Evolutionary conservation across 345 rosid genomes (phyloP), one percentile per base, ranked within the genome.

Genomic region (Syzygium jambos): DNA sequence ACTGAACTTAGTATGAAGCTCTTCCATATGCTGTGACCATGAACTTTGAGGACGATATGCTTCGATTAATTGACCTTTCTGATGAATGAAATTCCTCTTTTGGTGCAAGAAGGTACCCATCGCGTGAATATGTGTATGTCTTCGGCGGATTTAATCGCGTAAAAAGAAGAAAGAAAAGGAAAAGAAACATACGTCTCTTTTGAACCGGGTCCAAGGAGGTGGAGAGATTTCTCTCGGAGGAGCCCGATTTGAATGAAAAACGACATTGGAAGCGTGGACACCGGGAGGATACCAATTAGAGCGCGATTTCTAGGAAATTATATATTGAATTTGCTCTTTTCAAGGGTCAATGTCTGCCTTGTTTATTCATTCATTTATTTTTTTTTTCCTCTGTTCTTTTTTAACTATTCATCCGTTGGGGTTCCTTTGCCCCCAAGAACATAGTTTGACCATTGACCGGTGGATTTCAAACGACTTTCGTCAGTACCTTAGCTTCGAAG

Each of bases 341-440:
- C 23, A 1, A 68, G 22, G 78, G 78, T 65, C 78, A 7, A 65
- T 65, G 23, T 68, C 80, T 34, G 23, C 49, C 78, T 17, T 19
- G 49, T 2, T 19, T 17, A 2, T 34, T 65, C 9, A 8, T 3
- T 30, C 34, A 0, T 0, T 1, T 15, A 7, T 17, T 9, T 14
- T 14, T 2, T n/a, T 6, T 3, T 0, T n/a, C 38, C 19, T n/a
- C 19, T 61, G n/a, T 12, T 61, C 9, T 13, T 29, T 61, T 61
- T 61, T n/a, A 52, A 61, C 25, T 68, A 30, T 9, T 17, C 9
- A 34, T 68, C 23, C 23, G 13, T 9, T 4, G 23, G 4, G 80
- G 13, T 34, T 17, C 22, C 78, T 34, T 34, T 9, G 78, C 4
- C 9, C 7, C 78, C 46, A 7, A 34, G 25, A 19, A 17, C 46